Evolutionary conservation across 2,329 filamentous ascomycete genomes (phyloP).

Genomic region (Thielaviopsis populi): DNA sequence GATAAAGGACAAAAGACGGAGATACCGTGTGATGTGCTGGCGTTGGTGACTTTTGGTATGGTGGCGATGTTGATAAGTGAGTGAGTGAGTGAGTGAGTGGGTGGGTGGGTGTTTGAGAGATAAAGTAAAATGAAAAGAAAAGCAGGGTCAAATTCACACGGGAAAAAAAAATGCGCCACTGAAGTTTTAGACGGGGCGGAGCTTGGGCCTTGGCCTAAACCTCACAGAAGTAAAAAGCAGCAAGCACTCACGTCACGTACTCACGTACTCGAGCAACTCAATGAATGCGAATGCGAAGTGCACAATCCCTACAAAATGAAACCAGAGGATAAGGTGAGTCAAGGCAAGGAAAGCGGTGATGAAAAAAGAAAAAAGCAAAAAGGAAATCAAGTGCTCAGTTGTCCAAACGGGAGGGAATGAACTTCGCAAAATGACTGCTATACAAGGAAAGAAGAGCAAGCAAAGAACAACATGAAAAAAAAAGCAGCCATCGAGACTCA

Average conservation of each 20-base stretch:
- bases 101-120: not conserved
- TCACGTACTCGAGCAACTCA: too few relatives aligned
- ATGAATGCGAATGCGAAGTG: not conserved
- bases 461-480: not conserved
- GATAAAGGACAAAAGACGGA: too few relatives aligned
- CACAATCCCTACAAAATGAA: not conserved
- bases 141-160: not conserved
- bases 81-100: too few relatives aligned
- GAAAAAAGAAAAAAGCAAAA: too few relatives aligned
- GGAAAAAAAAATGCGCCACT: slow-evolving; percentile 3
- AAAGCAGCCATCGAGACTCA: not conserved
- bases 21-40: not conserved
- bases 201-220: not conserved
- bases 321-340: not conserved
- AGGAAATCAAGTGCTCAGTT: not conserved
- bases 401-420: not conserved
- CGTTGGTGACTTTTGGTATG: not conserved
- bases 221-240: not conserved
- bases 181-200: slow-evolving; percentile 2
- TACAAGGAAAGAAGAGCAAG: not conserved
- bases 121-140: not conserved
- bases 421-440: too few relatives aligned
- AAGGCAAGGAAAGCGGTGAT: not conserved
- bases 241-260: not conserved
- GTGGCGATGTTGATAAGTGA: not conserved